phyloP scores from a whole-genome alignment of 1,284 basidiomycete species.

The Moniliella sp. region DNA sequence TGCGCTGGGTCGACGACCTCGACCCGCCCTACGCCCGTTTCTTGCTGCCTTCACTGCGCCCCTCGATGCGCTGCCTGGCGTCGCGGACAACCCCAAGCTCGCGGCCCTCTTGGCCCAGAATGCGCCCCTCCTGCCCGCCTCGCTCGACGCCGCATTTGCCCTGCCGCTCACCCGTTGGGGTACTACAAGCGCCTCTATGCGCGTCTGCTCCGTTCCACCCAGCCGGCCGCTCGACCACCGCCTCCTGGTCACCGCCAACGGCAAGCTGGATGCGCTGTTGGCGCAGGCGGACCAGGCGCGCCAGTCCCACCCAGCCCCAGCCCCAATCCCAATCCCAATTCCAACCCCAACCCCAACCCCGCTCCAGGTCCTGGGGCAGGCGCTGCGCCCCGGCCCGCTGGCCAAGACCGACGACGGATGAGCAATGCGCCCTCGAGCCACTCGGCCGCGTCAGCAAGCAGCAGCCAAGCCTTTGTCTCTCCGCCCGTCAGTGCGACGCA shows the following conservation, averaged over 20 bases:
- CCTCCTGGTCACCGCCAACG: conserved; percentile 56
- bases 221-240: conserved; percentile 65
- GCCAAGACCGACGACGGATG: too few relatives aligned
- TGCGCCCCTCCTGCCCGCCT: conserved; percentile 36
- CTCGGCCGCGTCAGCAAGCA: too few relatives aligned
- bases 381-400: too few relatives aligned
- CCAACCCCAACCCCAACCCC: too few relatives aligned
- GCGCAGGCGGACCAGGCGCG: too few relatives aligned
- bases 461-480: too few relatives aligned
- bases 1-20: conserved; percentile 53
- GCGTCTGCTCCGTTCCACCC: conserved; percentile 64
- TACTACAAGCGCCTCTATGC: conserved; percentile 85
- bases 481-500: too few relatives aligned
- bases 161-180: conserved; percentile 57
- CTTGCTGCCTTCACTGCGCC: conserved; percentile 50
- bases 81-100: conserved; percentile 54
- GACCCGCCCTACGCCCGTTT: conserved; percentile 67
- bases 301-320: too few relatives aligned
- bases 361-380: too few relatives aligned
- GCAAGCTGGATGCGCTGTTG: conserved; percentile 56
- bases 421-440: too few relatives aligned
- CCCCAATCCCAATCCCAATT: too few relatives aligned
- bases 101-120: conserved; percentile 51
- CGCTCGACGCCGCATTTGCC: conserved; percentile 59
- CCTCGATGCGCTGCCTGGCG: conserved; percentile 62